phyloP scores from a whole-genome alignment of 768 basidiomycete genomes.

The Agrocybe praecox region DNA sequence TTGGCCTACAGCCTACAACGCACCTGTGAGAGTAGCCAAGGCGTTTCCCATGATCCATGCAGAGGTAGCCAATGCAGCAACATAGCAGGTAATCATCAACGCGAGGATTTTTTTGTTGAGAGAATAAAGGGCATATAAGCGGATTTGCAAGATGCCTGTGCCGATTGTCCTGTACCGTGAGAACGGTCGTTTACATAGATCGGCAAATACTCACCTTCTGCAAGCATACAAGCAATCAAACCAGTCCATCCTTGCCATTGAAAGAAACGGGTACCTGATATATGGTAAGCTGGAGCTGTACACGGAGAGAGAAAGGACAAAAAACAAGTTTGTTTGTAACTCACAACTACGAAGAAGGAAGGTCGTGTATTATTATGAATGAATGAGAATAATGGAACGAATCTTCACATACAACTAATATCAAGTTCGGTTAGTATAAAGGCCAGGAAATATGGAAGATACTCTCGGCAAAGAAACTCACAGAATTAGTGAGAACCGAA shows the following conservation, averaged over 20 bases:
- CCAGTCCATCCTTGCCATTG: conserved; percentile 68
- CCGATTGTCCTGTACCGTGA: background rate
- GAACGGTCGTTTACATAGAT: background rate
- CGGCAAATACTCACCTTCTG: conserved; percentile 44
- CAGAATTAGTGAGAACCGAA: conserved; percentile 36
- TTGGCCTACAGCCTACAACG: background rate
- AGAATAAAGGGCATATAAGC: conserved; percentile 64
- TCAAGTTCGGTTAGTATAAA: background rate
- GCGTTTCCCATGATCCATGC: conserved; percentile 51
- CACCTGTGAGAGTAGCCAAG: conserved; percentile 43
- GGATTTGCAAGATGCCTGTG: conserved; percentile 60
- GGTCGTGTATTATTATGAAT: background rate
- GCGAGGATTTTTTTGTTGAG: conserved; percentile 51
- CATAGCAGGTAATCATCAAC: conserved; percentile 44
- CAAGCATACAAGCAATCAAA: conserved; percentile 51
- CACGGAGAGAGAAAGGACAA: background rate
- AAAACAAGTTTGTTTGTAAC: too few species aligned
- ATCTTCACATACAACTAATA: conserved; percentile 32
- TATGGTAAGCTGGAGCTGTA: background rate
- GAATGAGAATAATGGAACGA: background rate
- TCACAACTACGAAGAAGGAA: conserved; percentile 23
- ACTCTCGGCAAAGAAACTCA: conserved; percentile 22
- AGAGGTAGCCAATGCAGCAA: conserved; percentile 39
- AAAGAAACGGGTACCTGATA: conserved; percentile 46
- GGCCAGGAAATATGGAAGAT: background rate